These are phyloP conservation scores for Mrakia frigida DNA, from an alignment of 768 basidiomycete species.

Conservation along the genomic window DNA sequence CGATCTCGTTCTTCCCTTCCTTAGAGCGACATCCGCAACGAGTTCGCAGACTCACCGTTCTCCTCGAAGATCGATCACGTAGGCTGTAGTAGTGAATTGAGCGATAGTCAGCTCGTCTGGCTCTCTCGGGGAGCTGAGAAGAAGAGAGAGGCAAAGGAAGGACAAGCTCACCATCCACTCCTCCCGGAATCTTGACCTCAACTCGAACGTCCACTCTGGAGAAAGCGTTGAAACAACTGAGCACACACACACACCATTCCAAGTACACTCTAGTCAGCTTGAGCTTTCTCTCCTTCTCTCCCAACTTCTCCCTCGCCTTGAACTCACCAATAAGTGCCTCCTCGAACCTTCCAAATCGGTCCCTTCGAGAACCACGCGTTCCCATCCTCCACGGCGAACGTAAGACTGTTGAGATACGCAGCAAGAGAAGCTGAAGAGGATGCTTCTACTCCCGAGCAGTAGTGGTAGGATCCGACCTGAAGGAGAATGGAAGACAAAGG, in stretches of 20 bases:
- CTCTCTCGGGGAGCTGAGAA: not conserved
- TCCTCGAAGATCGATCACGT: constrained; percentile 87
- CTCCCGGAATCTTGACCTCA: constrained; percentile 97
- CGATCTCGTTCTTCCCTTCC: not conserved
- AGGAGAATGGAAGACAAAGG: not conserved
- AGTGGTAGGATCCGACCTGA: constrained; percentile 93
- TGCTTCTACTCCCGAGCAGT: constrained; percentile 96
- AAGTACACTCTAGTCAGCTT: not conserved
- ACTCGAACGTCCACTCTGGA: constrained; percentile 93
- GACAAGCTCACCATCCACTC: constrained; percentile 58
- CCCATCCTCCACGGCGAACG: constrained; percentile 85
- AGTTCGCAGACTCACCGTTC: constrained; percentile 61
- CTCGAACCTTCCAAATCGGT: constrained; percentile 79
- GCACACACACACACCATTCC: not conserved
- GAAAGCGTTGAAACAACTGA: constrained; percentile 97
- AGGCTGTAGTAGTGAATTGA: constrained; percentile 46
- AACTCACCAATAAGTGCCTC: constrained; percentile 87
- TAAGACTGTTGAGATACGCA: constrained; percentile 97
- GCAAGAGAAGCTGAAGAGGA: constrained; percentile 96
- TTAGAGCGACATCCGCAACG: too few relatives aligned
- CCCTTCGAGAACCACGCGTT: constrained; percentile 88
- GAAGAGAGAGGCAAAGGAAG: not conserved
- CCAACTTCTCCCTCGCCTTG: not conserved
- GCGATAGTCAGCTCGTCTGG: not conserved
- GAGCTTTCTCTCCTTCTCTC: not conserved